Conservation (phyloP, 116 monocot species). For the Iris pallida region DNA sequence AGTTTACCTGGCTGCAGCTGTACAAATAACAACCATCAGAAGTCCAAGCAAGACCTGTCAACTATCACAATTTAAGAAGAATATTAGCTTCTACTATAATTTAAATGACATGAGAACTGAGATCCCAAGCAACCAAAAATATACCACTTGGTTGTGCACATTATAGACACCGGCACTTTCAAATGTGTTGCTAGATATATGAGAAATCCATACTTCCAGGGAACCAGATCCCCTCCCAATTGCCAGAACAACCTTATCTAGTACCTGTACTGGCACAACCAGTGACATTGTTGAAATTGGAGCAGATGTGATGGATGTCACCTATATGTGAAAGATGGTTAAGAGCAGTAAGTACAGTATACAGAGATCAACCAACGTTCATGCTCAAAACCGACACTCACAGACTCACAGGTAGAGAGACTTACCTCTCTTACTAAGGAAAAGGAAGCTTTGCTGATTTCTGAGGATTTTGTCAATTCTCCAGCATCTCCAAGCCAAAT, state of each 20-base stretch:
- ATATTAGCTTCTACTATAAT: slow-evolving; percentile 8
- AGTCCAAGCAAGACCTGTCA: slow-evolving; percentile 78
- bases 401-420: not conserved
- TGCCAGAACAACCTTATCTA: slow-evolving; percentile 47
- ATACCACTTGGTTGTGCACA: slow-evolving; percentile 73
- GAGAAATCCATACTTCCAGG: slow-evolving; percentile 57
- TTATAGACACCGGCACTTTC: slow-evolving; percentile 31
- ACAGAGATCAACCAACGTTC: not conserved
- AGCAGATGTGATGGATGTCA: slow-evolving; percentile 20
- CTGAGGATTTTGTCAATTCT: slow-evolving; percentile 29
- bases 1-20: slow-evolving; percentile 77
- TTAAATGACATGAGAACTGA: not conserved
- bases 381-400: not conserved
- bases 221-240: slow-evolving; percentile 81
- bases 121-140: slow-evolving; percentile 1
- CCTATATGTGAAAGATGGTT: slow-evolving; percentile 23
- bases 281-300: slow-evolving; percentile 69
- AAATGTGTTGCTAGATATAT: slow-evolving; percentile 32
- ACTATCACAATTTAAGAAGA: slow-evolving; percentile 30
- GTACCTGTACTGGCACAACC: slow-evolving; percentile 19
- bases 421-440: slow-evolving; percentile 62
- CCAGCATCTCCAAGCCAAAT: slow-evolving; percentile 55
- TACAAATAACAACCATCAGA: slow-evolving; percentile 67
- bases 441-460: slow-evolving; percentile 32
- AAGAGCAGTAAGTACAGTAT: not conserved